Percentiles rank a stretch among this genome's conserved stretches.
phyloP scores from a whole-genome alignment of 331 rosid genomes.

The Pyrus hybrid region DNA sequence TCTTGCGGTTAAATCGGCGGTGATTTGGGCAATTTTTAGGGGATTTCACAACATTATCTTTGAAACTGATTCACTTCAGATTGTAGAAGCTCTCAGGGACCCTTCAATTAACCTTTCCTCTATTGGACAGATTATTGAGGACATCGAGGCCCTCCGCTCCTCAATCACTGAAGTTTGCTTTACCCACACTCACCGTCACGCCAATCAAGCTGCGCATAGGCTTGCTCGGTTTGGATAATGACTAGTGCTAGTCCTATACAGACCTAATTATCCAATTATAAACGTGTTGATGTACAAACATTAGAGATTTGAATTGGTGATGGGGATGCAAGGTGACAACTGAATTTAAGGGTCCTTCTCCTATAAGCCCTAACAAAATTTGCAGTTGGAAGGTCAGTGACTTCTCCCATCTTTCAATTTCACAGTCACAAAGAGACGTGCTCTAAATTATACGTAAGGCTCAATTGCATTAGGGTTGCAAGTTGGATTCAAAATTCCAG shows the following conservation, averaged over 20 bases:
- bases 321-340: not conserved
- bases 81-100: not conserved
- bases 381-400: not conserved
- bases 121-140: not conserved
- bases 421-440: not conserved
- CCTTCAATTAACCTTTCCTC: not conserved
- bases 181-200: not conserved
- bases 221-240: not conserved
- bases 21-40: not conserved
- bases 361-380: not conserved
- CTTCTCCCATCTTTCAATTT: not conserved
- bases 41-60: not conserved
- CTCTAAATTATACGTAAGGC: not conserved
- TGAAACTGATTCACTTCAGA: not conserved
- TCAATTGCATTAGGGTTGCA: not conserved
- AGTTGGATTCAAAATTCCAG: not conserved
- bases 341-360: not conserved
- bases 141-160: not conserved
- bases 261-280: not conserved
- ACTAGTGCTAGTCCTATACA: not conserved
- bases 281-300: not conserved
- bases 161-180: not conserved
- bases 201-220: no score
- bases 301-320: not conserved
- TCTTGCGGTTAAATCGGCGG: no score